A percentile compares a stretch with the other conserved stretches of the same genome.
phyloP scores from a whole-genome alignment of 2,329 filamentous ascomycete genomes.

The Monilinia polystroma region DNA sequence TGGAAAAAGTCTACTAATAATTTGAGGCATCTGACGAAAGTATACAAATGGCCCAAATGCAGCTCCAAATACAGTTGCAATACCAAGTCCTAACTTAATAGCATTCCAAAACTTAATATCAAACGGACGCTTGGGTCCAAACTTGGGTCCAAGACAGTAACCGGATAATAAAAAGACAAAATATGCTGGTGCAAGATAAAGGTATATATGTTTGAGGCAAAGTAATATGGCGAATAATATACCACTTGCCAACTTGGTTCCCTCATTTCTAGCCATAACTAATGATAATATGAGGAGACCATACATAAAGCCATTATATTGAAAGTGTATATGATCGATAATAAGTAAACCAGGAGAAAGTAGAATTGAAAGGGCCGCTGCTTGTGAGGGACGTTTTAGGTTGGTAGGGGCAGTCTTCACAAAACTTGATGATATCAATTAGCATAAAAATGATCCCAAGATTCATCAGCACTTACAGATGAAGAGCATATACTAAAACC shows the following conservation, averaged over 20 bases:
- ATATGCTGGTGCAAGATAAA: slow-evolving; percentile 93
- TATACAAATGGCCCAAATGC: slow-evolving; percentile 87
- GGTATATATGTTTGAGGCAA: slow-evolving; percentile 97
- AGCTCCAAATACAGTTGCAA: slow-evolving; percentile 68
- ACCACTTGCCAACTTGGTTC: slow-evolving; percentile 74
- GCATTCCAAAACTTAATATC: slow-evolving; percentile 75
- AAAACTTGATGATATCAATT: slow-evolving; percentile 53
- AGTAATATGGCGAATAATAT: slow-evolving; percentile 80
- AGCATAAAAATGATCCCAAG: neutral
- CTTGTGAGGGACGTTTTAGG: slow-evolving; percentile 76
- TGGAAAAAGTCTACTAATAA: slow-evolving; percentile 83
- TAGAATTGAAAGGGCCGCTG: slow-evolving; percentile 82
- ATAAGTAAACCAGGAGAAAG: slow-evolving; percentile 91
- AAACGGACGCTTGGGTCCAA: slow-evolving; percentile 64
- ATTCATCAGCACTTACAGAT: slow-evolving; percentile 53
- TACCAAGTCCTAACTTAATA: slow-evolving; percentile 75
- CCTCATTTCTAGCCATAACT: slow-evolving; percentile 73
- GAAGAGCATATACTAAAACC: slow-evolving; percentile 77
- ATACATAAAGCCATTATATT: slow-evolving; percentile 98
- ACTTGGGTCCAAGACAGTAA: slow-evolving; percentile 81
- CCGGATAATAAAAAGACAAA: slow-evolving; percentile 88
- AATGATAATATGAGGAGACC: slow-evolving; percentile 85
- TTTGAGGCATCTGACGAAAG: slow-evolving; percentile 79
- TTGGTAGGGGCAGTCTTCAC: slow-evolving; percentile 66
- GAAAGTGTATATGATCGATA: slow-evolving; percentile 98